Evolutionary conservation across 352 stramenopile genomes (phyloP).

Genomic region (Hyaloperonospora brassicae): DNA sequence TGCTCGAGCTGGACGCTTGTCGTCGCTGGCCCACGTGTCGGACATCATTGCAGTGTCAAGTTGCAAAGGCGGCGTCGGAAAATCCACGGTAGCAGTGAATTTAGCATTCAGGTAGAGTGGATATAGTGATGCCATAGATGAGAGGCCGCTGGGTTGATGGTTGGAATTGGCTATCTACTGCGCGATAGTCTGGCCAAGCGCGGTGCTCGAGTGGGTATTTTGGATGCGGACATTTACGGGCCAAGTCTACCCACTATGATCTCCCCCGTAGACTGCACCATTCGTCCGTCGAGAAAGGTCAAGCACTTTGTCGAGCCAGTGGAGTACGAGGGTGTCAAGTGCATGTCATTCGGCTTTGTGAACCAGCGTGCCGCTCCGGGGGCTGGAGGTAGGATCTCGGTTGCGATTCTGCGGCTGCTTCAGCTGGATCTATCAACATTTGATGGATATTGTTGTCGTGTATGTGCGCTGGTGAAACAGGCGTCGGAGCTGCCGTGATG

Average conservation of each 20-base stretch:
- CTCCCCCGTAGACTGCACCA: conserved; percentile 52
- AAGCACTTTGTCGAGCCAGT: conserved; percentile 79
- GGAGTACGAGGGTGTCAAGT: conserved; percentile 84
- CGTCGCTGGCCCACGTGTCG: conserved; percentile 66
- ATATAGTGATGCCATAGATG: not conserved
- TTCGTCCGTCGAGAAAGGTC: conserved; percentile 58
- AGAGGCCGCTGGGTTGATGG: not conserved
- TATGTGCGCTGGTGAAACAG: conserved; percentile 11
- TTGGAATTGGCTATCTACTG: not conserved
- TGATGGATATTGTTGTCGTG: not conserved
- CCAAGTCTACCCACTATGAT: conserved; percentile 97
- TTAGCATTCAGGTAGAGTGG: conserved; percentile 85
- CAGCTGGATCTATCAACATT: not conserved
- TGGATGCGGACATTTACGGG: conserved; percentile 99
- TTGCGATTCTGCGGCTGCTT: not conserved
- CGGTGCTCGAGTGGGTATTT: conserved; percentile 92
- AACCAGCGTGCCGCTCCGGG: conserved; percentile 78
- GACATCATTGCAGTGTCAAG: conserved; percentile 88
- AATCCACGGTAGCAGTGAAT: conserved; percentile 98
- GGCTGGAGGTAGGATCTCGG: conserved; percentile 36
- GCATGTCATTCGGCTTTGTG: conserved; percentile 91
- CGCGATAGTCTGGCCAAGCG: conserved; percentile 67
- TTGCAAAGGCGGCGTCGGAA: conserved; percentile 97
- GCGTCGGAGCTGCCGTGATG: conserved; percentile 89
- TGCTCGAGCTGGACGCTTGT: conserved; percentile 60